Conservation (phyloP, 129 eudicot genomes). For the Centella asiatica region DNA sequence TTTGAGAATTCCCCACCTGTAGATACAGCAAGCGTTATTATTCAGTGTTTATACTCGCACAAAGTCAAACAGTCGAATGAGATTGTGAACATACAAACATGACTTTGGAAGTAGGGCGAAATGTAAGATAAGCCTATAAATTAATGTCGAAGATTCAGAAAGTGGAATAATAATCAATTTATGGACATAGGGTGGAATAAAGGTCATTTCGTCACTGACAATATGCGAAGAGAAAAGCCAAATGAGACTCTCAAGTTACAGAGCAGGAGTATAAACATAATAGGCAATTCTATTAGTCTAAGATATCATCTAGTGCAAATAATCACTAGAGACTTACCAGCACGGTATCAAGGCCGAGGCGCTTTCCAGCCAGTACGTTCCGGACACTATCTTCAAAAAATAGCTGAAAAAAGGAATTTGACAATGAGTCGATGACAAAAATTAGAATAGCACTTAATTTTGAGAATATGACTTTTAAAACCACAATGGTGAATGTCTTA, state of each 20-base stretch:
- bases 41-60: too few species aligned
- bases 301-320: neutral
- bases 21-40: neutral
- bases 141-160: too few species aligned
- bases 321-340: constrained; percentile 37
- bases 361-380: constrained; percentile 81
- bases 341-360: constrained; percentile 85
- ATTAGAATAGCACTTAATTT: neutral
- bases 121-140: too few species aligned
- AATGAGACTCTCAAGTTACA: neutral
- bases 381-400: constrained; percentile 91
- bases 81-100: neutral
- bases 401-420: constrained; percentile 37
- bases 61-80: neutral
- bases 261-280: neutral
- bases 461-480: neutral
- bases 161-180: too few species aligned
- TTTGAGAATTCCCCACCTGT: constrained; percentile 72
- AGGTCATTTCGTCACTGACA: too few species aligned
- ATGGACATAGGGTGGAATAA: too few species aligned
- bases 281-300: neutral
- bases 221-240: neutral
- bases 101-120: too few species aligned
- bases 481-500: constrained; percentile 14
- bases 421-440: neutral